Base-by-base conservation (phyloP, 2,329 filamentous ascomycete species). In the Fusarium circinatum region DNA sequence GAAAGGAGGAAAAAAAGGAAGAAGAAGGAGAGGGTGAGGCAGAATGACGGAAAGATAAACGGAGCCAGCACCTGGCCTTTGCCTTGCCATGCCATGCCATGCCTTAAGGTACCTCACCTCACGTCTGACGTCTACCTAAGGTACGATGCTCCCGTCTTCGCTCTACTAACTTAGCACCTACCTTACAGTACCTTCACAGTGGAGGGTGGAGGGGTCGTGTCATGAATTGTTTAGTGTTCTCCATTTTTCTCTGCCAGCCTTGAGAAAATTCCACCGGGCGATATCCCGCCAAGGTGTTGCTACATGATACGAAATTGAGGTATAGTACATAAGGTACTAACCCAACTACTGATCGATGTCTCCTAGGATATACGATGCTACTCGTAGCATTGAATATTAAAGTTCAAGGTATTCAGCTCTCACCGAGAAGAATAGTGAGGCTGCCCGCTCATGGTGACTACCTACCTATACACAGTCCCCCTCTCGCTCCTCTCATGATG, bases 121-220 rank as follows among this genome's bases (percentile, higher is more conserved):
- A 74, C 36, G 49, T 72, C 71, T 74, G 65, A 71, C 65, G 58
- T 73, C 68, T 70, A 70, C 52, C 67, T 70, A n/a, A n/a, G n/a
- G n/a, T n/a, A 45, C 51, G 32, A 49, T 52, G 30, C 28, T 52
- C 45, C 44, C 24, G 24, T 47, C 34, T 41, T 42, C 48, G 13
- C 24, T 24, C 26, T 34, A 34, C 48, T 32, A 30, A 30, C 30
- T 30, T 30, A 32, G 28, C 30, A 51, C 30, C 22, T 36, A 24
- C 30, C 24, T 47, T 47, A 47, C 44, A 22, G 44, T 47, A 47
- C 44, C 45, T 28, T 52, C 41, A 42, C 38, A 66, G 47, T 62
- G 62, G 60, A 52, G 65, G 68, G 58, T 77, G 76, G 80, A 81
- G 80, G 80, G 80, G 80, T 80, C 79, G 77, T 80, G 79, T 79